Conservation (phyloP, 495 filamentous ascomycete genomes). For the Lentithecium fluviatile region DNA sequence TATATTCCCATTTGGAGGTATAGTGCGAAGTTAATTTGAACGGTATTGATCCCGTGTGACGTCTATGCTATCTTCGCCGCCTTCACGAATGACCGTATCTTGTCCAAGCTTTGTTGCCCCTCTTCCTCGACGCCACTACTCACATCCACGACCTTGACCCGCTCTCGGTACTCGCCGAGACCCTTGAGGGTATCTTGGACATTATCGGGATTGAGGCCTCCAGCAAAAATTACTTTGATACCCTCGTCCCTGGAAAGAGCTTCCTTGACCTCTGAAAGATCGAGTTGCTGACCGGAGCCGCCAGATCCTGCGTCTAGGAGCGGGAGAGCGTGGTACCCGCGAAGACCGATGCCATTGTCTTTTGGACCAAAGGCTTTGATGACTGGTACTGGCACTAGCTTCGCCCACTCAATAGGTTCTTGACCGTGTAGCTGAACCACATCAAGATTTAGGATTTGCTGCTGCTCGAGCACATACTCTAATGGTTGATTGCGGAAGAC, state of each 20-base stretch:
- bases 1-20: no score
- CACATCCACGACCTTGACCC: slow-evolving; percentile 83
- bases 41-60: no score
- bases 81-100: slow-evolving; percentile 75
- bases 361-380: slow-evolving; percentile 76
- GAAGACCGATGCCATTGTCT: slow-evolving; percentile 65
- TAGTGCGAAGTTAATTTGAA: no score
- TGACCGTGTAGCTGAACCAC: slow-evolving; percentile 88
- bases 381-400: slow-evolving; percentile 82
- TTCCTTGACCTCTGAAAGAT: slow-evolving; percentile 61
- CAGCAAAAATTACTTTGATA: slow-evolving; percentile 73
- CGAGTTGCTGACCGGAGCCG: slow-evolving; percentile 73
- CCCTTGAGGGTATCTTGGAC: slow-evolving; percentile 61
- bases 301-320: slow-evolving; percentile 84
- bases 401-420: slow-evolving; percentile 90
- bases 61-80: slow-evolving; percentile 26
- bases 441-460: slow-evolving; percentile 76
- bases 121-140: slow-evolving; percentile 86
- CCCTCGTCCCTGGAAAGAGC: slow-evolving; percentile 61
- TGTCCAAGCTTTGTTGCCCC: slow-evolving; percentile 75
- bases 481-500: slow-evolving; percentile 93
- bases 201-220: slow-evolving; percentile 76
- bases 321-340: slow-evolving; percentile 80
- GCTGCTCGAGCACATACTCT: slow-evolving; percentile 71
- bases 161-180: slow-evolving; percentile 53